Base-by-base conservation (phyloP, 352 stramenopile species). In the Achlya hypogyna region DNA sequence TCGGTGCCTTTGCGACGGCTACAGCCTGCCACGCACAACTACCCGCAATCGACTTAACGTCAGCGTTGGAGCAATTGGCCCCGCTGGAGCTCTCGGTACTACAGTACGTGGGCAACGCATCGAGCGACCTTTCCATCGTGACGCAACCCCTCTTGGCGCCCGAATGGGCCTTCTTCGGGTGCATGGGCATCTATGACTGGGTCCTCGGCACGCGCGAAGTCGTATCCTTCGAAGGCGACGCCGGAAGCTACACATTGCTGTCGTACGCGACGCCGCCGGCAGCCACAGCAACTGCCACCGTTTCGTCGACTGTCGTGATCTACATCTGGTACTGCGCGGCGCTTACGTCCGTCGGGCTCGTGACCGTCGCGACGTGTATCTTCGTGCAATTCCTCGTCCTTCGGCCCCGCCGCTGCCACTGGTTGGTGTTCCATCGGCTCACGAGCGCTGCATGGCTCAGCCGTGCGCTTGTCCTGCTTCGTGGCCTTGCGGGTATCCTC, bases 211-310 rank as follows among this genome's bases (percentile, higher is more conserved):
- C 10, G 4, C 34, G 53, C 34, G 53, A 63, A 63, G 53, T 63
- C 25, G 34, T 63, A 5, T 63, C 53, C 5, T 63, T 63, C 25
- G 53, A 63, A 49, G 53, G 53, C 40, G 53, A 63, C 40, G 22
- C 5, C 40, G 28, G 10, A 8, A 20, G 22, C 22, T 56, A 56
- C 49, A 32, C 49, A 9, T 31, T 56, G 12, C 49, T 29, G 16
- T 28, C 49, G 49, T 56, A 29, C 49, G 22, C 22, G 25, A 20
- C 49, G 14, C 29, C 8, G 8, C 20, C 20, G 23, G 5, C 34
- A 9, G 22, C 9, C 5, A 5, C 25, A 5, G 5, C 22, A 20
- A 5, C 5, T 25, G 34, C 8, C 53, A 9, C 34, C 5, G 25
- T 31, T 5, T 4, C 4, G 27, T 63, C 18, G 20, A 49, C 6